Evolutionary conservation across 2,329 filamentous ascomycete species (phyloP).

Genomic region (Zymoseptoria crescenta): DNA sequence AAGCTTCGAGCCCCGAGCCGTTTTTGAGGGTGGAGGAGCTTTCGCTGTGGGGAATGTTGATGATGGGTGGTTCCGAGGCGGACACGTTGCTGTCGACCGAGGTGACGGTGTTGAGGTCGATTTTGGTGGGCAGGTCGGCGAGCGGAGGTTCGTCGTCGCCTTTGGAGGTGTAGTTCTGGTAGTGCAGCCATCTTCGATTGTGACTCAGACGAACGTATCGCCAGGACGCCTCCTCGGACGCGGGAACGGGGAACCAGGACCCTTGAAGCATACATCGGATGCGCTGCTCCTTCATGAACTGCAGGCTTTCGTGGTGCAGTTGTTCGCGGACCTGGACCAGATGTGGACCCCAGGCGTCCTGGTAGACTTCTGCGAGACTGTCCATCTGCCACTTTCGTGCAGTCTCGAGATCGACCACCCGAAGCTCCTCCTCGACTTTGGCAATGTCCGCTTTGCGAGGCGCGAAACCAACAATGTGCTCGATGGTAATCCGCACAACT

Average conservation of each 20-base stretch:
- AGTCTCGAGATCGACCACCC: conserved; percentile 69
- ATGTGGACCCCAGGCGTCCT: conserved; percentile 89
- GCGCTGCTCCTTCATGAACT: conserved; percentile 95
- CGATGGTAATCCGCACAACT: conserved; percentile 78
- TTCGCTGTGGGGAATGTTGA: conserved; percentile 34
- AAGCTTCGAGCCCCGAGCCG: conserved; percentile 6
- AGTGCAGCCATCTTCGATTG: conserved; percentile 84
- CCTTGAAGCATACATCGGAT: conserved; percentile 83
- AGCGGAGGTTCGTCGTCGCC: conserved; percentile 57
- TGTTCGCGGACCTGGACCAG: conserved; percentile 84
- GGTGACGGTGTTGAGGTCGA: conserved; percentile 80
- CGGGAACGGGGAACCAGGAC: conserved; percentile 70
- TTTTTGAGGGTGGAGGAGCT: conserved; percentile 20
- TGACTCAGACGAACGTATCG: conserved; percentile 83
- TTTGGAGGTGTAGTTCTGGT: conserved; percentile 70
- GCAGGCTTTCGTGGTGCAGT: conserved; percentile 79
- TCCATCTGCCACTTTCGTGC: conserved; percentile 89
- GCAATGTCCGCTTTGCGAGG: conserved; percentile 72
- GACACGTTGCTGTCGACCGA: conserved; percentile 92
- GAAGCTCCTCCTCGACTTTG: conserved; percentile 82
- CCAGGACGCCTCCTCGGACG: conserved; percentile 42
- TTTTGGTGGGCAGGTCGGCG: conserved; percentile 67
- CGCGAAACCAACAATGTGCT: conserved; percentile 79
- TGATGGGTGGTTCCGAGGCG: conserved; percentile 48
- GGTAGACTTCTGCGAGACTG: conserved; percentile 79